Evolutionary conservation across 192 early-diverging fungal species (phyloP).

Genomic region (Backusella liffmaniae): DNA sequence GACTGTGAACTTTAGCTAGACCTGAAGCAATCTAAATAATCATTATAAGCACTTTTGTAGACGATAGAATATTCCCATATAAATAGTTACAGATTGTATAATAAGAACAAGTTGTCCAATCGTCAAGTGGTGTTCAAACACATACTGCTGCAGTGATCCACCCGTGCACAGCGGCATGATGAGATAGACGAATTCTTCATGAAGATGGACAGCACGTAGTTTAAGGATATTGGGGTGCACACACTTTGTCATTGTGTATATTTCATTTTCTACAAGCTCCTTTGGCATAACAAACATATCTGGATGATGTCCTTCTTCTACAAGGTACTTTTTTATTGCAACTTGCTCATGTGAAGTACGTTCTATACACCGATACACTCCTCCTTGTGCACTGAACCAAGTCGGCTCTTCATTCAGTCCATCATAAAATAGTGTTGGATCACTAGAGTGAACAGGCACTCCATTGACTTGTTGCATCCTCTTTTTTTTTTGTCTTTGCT

Average conservation of each 20-base stretch:
- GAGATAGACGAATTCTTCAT: constrained; percentile 34
- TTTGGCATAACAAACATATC: constrained; percentile 40
- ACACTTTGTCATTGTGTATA: constrained; percentile 40
- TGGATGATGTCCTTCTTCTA: constrained; percentile 30
- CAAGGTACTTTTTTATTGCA: constrained; percentile 40
- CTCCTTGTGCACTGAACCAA: constrained; percentile 40
- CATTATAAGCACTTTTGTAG: too few relatives aligned
- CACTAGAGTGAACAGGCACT: constrained; percentile 32
- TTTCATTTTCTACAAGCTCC: constrained; percentile 41
- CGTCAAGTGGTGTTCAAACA: constrained; percentile 35
- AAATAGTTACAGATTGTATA: constrained; percentile 27
- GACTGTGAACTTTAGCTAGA: constrained; percentile 35
- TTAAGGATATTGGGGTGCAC: constrained; percentile 34
- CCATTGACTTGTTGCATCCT: constrained; percentile 39
- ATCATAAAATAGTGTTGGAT: constrained; percentile 32
- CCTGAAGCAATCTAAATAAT: constrained; percentile 34
- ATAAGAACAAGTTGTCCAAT: constrained; percentile 35
- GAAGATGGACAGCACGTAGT: constrained; percentile 29
- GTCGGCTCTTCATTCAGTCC: constrained; percentile 37
- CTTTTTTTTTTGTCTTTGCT: neutral
- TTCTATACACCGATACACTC: constrained; percentile 35
- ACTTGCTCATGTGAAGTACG: constrained; percentile 14
- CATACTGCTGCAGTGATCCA: constrained; percentile 39
- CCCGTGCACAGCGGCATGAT: constrained; percentile 40
- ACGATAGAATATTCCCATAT: too few relatives aligned